Evolutionary conservation across 2,329 filamentous ascomycete genomes (phyloP), one percentile per base, ranked within the genome.

Genomic region (Pestalotiopsis sp.): DNA sequence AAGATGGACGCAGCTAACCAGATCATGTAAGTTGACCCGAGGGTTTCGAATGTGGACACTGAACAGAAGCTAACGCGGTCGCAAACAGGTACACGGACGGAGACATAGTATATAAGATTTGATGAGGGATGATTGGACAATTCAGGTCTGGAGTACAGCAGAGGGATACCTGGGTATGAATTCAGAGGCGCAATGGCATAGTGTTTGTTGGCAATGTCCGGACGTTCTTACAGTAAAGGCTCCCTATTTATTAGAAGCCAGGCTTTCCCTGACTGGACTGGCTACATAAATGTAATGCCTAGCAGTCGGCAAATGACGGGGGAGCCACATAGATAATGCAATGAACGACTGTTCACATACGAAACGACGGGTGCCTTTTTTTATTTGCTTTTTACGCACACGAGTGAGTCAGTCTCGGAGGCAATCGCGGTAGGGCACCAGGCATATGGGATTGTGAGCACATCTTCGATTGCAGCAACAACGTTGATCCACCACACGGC

Each of bases 1-100:
- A 90, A 87, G 78, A 91, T 99, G 89, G 91, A 93, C 75, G 90
- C 93, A 72, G 85, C 87, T 74, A 98, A 98, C 80, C 91, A 95
- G 83, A 91, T 99, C 77, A 99, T 99, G 95, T 95, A 84, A 88
- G 93, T 90, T 57, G 31, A 17, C 13, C 56, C 65, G 36, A 17
- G 27, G 14, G n/a, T 62, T 38, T 36, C 56, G 27, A 62, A n/a
- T n/a, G 17, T 62, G 57, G 57, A 23, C 57, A 59, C 23, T 23
- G 25, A 36, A 20, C 36, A 31, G 56, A 45, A 62, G 58, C 52
- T 65, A 69, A 57, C 27, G n/a, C 49, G 45, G 17, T 52, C 45
- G 25, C 14, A 56, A 56, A 31, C 49, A 78, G 77, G 77, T 78
- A 78, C 72, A 77, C 75, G 71, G 76, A 78, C 68, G 77, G 77